phyloP scores from a whole-genome alignment of 768 basidiomycete species.

The Hygrophoropsis aurantiaca region DNA sequence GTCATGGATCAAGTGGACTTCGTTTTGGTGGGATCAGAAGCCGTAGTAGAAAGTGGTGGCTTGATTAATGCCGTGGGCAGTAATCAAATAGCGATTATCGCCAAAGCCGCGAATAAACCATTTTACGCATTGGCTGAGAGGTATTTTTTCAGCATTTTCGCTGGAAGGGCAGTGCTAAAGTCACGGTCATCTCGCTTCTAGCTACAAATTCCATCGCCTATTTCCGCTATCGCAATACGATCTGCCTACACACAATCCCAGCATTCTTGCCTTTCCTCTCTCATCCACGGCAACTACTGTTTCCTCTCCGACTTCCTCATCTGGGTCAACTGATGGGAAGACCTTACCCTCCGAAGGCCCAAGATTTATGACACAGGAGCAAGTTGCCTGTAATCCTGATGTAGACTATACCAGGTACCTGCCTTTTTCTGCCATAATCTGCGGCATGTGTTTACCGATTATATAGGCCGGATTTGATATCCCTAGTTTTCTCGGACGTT shows the following conservation, averaged over 20 bases:
- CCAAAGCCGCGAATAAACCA: slow-evolving; percentile 91
- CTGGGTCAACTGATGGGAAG: slow-evolving; percentile 4
- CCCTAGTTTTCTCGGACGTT: slow-evolving; percentile 91
- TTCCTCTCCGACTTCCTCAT: slow-evolving; percentile 6
- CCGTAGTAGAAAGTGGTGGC: slow-evolving; percentile 95
- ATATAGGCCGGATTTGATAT: slow-evolving; percentile 84
- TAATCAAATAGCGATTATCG: slow-evolving; percentile 95
- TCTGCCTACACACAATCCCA: slow-evolving; percentile 77
- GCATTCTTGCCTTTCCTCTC: slow-evolving; percentile 69
- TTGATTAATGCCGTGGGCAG: slow-evolving; percentile 92
- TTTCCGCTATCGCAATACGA: slow-evolving; percentile 93
- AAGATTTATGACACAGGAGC: slow-evolving; percentile 69
- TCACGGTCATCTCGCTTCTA: slow-evolving; percentile 32
- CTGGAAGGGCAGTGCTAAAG: slow-evolving; percentile 15
- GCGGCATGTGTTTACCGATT: slow-evolving; percentile 21
- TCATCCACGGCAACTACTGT: slow-evolving; percentile 16
- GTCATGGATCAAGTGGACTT: slow-evolving; percentile 96
- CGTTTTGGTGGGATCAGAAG: slow-evolving; percentile 95
- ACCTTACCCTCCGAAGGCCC: slow-evolving; percentile 3
- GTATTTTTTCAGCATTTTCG: slow-evolving; percentile 37
- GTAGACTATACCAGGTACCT: slow-evolving; percentile 91
- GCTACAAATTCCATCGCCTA: slow-evolving; percentile 96
- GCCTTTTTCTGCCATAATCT: slow-evolving; percentile 10
- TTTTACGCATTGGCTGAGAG: slow-evolving; percentile 96
- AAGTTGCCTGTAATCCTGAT: slow-evolving; percentile 79